phyloP scores from a whole-genome alignment of 1,284 basidiomycete genomes.

The Tilletia indica region DNA sequence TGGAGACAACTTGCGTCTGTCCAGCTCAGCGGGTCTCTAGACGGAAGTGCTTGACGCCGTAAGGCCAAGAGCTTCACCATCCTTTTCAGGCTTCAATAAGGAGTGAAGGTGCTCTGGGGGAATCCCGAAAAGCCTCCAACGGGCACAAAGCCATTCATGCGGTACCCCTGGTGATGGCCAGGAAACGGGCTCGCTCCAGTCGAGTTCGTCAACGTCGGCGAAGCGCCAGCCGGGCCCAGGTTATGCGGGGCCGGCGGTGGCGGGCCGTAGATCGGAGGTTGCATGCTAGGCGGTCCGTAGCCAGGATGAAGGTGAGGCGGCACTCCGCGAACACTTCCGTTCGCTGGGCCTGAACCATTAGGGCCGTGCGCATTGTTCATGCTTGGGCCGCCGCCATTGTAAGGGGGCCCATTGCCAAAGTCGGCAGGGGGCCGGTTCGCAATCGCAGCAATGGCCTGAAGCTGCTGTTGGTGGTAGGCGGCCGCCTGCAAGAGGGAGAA shows the following conservation, averaged over 20 bases:
- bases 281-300: not conserved
- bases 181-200: slow-evolving; percentile 7
- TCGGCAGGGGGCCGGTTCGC: slow-evolving; percentile 23
- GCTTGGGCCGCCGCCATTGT: slow-evolving; percentile 3
- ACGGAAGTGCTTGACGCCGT: not conserved
- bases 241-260: slow-evolving; percentile 10
- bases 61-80: not conserved
- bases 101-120: slow-evolving; percentile 11
- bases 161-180: slow-evolving; percentile 4
- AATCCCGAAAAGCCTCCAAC: slow-evolving; percentile 13
- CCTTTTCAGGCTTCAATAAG: slow-evolving; percentile 7
- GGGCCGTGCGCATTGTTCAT: slow-evolving; percentile 1
- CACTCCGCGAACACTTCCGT: not conserved
- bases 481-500: slow-evolving; percentile 44
- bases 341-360: not conserved
- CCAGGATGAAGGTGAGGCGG: slow-evolving; percentile 14
- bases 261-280: slow-evolving; percentile 13
- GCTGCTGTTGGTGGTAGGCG: slow-evolving; percentile 38
- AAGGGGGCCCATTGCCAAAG: slow-evolving; percentile 11
- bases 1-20: not conserved
- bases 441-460: slow-evolving; percentile 39
- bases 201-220: slow-evolving; percentile 6
- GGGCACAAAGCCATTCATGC: slow-evolving; percentile 14
- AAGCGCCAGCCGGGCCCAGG: slow-evolving; percentile 10
- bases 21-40: not conserved